Percentiles rank a stretch among this genome's conserved stretches.
Evolutionary conservation across 2,329 filamentous ascomycete species (phyloP).

Genomic region (Triangularia setosa): DNA sequence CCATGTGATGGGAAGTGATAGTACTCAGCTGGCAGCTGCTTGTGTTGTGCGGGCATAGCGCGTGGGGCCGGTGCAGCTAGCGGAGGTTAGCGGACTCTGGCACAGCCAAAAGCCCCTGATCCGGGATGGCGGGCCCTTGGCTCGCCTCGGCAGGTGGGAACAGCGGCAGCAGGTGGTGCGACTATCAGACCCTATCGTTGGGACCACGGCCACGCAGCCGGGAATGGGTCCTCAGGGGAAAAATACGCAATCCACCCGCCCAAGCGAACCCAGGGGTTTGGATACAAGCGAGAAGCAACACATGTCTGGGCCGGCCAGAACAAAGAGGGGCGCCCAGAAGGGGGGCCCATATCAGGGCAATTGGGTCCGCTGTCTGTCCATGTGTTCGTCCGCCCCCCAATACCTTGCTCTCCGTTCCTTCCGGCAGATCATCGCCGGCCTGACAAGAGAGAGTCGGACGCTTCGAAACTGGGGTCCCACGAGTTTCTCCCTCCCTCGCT

Average conservation of each 20-base stretch:
- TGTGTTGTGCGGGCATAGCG: not conserved
- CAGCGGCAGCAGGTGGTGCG: not conserved
- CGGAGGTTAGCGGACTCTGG: not conserved
- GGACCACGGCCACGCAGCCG: not conserved
- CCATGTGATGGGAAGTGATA: not conserved
- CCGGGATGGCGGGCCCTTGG: not conserved
- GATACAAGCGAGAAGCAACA: not conserved
- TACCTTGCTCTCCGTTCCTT: not conserved
- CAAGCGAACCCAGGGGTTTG: not conserved
- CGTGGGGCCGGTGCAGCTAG: not conserved
- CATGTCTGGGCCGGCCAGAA: not conserved
- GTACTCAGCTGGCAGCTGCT: not conserved
- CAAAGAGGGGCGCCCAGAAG: not conserved
- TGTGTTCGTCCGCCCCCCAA: not conserved
- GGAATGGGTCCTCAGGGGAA: not conserved
- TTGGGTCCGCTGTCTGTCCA: not conserved
- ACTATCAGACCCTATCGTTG: not conserved
- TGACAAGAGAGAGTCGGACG: not conserved
- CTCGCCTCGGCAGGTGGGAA: not conserved
- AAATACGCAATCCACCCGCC: not conserved
- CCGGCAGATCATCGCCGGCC: not conserved
- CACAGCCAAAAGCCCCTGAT: not conserved
- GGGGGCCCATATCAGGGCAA: not conserved
- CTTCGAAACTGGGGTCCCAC: not conserved
- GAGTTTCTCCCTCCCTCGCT: not conserved